These are phyloP conservation scores for Candida lessepsii DNA, from an alignment of 805 yeast genomes.

Conservation along the genomic window DNA sequence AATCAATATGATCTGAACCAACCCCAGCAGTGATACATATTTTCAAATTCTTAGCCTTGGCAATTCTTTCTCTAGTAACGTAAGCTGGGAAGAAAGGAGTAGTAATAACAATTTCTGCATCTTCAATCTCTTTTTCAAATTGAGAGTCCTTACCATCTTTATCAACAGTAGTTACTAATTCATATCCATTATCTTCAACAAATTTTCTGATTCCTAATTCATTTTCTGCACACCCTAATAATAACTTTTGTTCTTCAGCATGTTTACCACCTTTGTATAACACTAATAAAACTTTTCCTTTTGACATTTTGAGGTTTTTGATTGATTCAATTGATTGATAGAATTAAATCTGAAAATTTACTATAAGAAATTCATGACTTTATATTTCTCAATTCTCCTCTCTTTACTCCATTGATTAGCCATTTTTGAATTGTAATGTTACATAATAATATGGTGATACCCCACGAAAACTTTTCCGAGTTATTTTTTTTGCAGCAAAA, in stretches of 20 bases:
- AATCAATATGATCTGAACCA: slow-evolving; percentile 79
- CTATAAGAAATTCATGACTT: background rate
- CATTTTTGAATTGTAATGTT: background rate
- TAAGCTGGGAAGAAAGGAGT: slow-evolving; percentile 86
- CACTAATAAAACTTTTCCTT: slow-evolving; percentile 50
- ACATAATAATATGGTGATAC: slow-evolving; percentile 3
- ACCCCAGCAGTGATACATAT: slow-evolving; percentile 78
- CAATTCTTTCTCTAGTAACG: slow-evolving; percentile 63
- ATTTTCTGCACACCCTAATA: slow-evolving; percentile 72
- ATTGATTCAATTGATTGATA: background rate
- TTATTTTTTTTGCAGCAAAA: slow-evolving; percentile 7
- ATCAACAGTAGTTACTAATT: slow-evolving; percentile 60
- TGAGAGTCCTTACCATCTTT: slow-evolving; percentile 62
- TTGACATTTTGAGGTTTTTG: slow-evolving; percentile 17
- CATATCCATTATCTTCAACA: slow-evolving; percentile 66
- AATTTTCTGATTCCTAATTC: slow-evolving; percentile 69
- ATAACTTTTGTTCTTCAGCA: slow-evolving; percentile 57
- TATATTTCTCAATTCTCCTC: background rate
- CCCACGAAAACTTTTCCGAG: slow-evolving; percentile 8
- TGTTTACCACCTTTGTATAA: slow-evolving; percentile 58
- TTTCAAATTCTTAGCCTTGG: slow-evolving; percentile 68
- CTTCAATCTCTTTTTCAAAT: slow-evolving; percentile 64
- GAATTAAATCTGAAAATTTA: background rate
- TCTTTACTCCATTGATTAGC: slow-evolving; percentile 1
- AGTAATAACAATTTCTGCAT: slow-evolving; percentile 74